Evolutionary conservation across 2,329 filamentous ascomycete species (phyloP).

Genomic region (Colletotrichum sp.): DNA sequence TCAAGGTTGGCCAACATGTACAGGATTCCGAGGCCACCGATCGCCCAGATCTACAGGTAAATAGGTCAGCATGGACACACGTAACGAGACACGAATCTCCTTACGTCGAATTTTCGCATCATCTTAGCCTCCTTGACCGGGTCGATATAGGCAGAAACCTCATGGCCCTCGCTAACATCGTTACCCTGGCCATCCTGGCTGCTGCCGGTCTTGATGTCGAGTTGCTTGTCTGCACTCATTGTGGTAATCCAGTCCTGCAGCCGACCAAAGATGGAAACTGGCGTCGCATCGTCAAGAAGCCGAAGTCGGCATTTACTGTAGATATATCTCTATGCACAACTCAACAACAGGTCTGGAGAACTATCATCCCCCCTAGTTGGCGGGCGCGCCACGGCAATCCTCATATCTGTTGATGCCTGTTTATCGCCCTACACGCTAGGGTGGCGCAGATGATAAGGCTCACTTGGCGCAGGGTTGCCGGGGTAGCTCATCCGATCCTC

Average conservation of each 20-base stretch:
- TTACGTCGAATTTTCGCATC: slow-evolving; percentile 30
- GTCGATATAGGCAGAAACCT: neutral
- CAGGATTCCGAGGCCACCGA: slow-evolving; percentile 27
- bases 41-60: neutral
- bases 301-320: neutral
- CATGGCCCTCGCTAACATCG: neutral
- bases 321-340: neutral
- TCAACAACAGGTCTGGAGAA: neutral
- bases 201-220: neutral
- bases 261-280: neutral
- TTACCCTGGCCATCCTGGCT: neutral
- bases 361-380: neutral
- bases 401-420: neutral
- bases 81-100: neutral
- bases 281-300: neutral
- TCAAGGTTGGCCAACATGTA: slow-evolving; percentile 36
- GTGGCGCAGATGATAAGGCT: neutral
- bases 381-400: neutral
- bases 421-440: neutral
- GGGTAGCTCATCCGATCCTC: neutral
- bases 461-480: neutral
- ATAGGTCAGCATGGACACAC: neutral
- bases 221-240: neutral
- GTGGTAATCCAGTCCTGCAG: neutral
- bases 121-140: slow-evolving; percentile 6